Percentiles rank a stretch among this genome's conserved stretches.
phyloP scores from a whole-genome alignment of 306 rosid species.

The Myrica gale region DNA sequence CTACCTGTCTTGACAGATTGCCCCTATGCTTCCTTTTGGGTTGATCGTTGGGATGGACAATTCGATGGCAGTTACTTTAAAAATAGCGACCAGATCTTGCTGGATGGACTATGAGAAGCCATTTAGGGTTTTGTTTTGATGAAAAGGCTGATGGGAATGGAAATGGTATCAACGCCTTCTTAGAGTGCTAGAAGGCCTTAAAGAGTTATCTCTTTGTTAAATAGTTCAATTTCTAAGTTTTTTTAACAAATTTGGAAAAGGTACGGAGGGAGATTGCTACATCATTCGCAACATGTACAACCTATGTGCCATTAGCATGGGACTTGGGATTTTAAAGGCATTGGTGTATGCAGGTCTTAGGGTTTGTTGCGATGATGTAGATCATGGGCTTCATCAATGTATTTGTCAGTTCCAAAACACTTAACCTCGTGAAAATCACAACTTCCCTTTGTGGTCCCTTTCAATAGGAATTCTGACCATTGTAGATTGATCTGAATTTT shows the following conservation, averaged over 20 bases:
- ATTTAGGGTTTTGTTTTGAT: background rate
- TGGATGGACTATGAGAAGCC: background rate
- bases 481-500: background rate
- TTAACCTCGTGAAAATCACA: background rate
- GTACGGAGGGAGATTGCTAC: background rate
- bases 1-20: background rate
- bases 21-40: background rate
- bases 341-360: background rate
- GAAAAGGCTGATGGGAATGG: background rate
- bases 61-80: background rate
- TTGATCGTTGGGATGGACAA: no score
- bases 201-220: background rate
- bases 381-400: background rate
- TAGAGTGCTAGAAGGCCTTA: background rate
- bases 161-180: background rate
- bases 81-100: background rate
- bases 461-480: background rate
- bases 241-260: background rate
- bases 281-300: background rate
- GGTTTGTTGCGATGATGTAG: background rate
- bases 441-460: background rate
- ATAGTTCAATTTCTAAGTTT: background rate
- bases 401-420: background rate
- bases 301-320: background rate
- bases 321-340: background rate